A percentile compares a stretch with the other conserved stretches of the same genome.
These are phyloP conservation scores for Trametes elegans DNA, from an alignment of 768 basidiomycete genomes.

Conservation along the genomic window DNA sequence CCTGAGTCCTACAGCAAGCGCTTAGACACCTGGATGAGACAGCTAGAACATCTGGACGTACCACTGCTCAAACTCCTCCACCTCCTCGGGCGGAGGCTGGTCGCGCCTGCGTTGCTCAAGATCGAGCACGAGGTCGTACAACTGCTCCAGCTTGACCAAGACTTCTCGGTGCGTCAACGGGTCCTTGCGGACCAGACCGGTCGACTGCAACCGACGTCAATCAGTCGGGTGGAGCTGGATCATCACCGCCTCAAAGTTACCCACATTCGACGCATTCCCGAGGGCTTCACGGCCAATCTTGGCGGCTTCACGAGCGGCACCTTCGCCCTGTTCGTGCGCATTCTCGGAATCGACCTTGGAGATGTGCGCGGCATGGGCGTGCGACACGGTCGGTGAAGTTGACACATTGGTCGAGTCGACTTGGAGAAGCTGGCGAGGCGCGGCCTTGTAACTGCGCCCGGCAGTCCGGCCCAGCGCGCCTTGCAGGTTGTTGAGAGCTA, in stretches of 20 bases:
- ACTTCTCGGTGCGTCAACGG: slow-evolving; percentile 79
- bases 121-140: slow-evolving; percentile 82
- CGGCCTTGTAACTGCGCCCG: slow-evolving; percentile 90
- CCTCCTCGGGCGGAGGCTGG: slow-evolving; percentile 65
- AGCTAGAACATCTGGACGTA: slow-evolving; percentile 28
- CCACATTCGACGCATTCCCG: slow-evolving; percentile 55
- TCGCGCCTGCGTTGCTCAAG: slow-evolving; percentile 84
- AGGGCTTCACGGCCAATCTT: slow-evolving; percentile 74
- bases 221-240: too few relatives aligned
- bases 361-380: slow-evolving; percentile 42
- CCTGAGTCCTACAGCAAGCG: slow-evolving; percentile 45
- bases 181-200: slow-evolving; percentile 60
- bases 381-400: slow-evolving; percentile 40
- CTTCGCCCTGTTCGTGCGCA: slow-evolving; percentile 42
- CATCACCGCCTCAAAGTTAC: slow-evolving; percentile 11
- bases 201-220: slow-evolving; percentile 41
- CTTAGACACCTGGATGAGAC: neutral
- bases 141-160: slow-evolving; percentile 72
- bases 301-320: slow-evolving; percentile 70
- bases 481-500: slow-evolving; percentile 76
- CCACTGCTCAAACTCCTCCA: slow-evolving; percentile 45
- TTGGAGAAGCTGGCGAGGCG: slow-evolving; percentile 94
- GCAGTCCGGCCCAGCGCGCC: slow-evolving; percentile 95
- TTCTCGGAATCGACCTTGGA: slow-evolving; percentile 48
- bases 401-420: slow-evolving; percentile 58